phyloP scores from a whole-genome alignment of 164 flowering plant genomes.

The Malania oleifera region DNA sequence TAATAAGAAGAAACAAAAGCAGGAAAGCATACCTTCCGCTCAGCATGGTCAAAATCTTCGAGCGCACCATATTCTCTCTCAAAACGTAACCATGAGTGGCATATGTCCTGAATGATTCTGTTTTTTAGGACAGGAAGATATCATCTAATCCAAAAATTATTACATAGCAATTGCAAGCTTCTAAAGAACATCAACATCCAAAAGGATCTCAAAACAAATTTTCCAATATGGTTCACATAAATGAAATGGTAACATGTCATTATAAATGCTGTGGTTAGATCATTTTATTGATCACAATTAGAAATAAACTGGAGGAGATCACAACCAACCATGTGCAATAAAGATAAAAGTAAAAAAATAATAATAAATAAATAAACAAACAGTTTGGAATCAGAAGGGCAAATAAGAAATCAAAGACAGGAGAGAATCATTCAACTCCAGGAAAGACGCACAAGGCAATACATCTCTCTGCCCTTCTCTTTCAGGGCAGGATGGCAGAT shows the following conservation, averaged over 20 bases:
- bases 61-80: conserved; percentile 87
- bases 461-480: too few relatives aligned
- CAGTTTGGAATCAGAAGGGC: too few relatives aligned
- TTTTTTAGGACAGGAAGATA: conserved; percentile 56
- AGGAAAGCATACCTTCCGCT: conserved; percentile 53
- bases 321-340: too few relatives aligned
- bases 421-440: too few relatives aligned
- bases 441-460: too few relatives aligned
- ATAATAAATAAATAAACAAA: too few relatives aligned
- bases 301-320: too few relatives aligned
- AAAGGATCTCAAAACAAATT: too few relatives aligned
- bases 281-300: too few relatives aligned
- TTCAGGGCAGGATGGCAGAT: too few relatives aligned
- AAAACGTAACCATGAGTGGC: conserved; percentile 86
- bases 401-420: not conserved
- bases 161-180: conserved; percentile 9
- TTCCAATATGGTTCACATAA: not conserved
- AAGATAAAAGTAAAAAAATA: too few relatives aligned
- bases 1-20: not conserved
- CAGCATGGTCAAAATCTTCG: conserved; percentile 72
- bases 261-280: not conserved
- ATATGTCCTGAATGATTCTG: conserved; percentile 89
- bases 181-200: not conserved
- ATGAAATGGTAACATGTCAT: not conserved
- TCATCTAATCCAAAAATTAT: conserved; percentile 44